Base-by-base conservation (phyloP, 306 rosid genomes). In the Oemleria cerasiformis region DNA sequence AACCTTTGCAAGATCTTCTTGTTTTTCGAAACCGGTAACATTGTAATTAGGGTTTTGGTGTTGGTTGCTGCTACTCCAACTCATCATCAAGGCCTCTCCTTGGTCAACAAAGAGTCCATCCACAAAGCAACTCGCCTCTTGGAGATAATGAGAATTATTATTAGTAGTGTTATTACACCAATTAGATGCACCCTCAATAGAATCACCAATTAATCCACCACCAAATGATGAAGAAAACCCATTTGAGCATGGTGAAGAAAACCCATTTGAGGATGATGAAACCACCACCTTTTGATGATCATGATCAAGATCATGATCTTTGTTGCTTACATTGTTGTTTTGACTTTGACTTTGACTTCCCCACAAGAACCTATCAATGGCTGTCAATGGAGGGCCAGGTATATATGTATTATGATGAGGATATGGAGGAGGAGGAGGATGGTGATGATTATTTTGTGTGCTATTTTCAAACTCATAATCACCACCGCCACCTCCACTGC, bases 291-390 rank as follows among this genome's bases (percentile, higher is more conserved):
- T 30, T 30, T 30, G 36, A 2, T 30, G 36, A 30, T 30, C 36
- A 30, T 30, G 36, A 30, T 30, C 30, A 25, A 1, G 30, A 25
- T 25, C 21, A 51, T 51, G 57, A 17, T 51, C 66, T 39, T 12
- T 51, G 50, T 49, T 65, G 56, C 70, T 78, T 50, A 80, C 67
- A 74, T 75, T 54, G 73, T 63, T 72, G 73, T 63, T 72, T 39
- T 70, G 73, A 19, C 9, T 45, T 68, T 72, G 85, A 61, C 39
- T 80, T 14, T 56, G 62, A 2, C 77, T 87, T 54, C 76, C 72
- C 71, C 81, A 77, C 45, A 88, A 68, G 80, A 91, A 91, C 77
- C 88, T 81, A 7, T 91, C 91, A 73, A 91, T 91, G 79, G 97
- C 87, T 41, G 82, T 80, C 51, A 84, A 74, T 41, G 92, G 92